Conservation (phyloP, 83 land plant species). For the Diphasiastrum complanatum region DNA sequence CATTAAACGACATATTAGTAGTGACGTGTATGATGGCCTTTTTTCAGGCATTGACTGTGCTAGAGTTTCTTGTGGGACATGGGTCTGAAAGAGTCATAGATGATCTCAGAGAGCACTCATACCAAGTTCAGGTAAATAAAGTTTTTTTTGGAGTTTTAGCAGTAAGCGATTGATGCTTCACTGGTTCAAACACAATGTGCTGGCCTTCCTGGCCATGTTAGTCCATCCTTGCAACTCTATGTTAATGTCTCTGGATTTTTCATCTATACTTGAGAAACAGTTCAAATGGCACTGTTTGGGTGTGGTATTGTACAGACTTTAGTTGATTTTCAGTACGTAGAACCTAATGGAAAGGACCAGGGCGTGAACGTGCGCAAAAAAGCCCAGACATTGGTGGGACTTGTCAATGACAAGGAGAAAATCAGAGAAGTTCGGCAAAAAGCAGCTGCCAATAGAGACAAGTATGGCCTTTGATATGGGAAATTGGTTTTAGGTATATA, state of each 20-base stretch:
- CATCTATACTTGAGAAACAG: no score
- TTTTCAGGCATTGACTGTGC: constrained; percentile 33
- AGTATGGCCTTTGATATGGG: no score
- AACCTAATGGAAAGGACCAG: constrained; percentile 67
- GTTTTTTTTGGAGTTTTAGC: no score
- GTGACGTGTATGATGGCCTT: neutral
- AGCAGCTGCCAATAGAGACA: constrained; percentile 65
- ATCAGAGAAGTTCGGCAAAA: constrained; percentile 61
- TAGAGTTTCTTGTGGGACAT: constrained; percentile 39
- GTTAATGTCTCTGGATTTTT: no score
- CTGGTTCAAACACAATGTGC: no score
- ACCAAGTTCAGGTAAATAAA: constrained; percentile 38
- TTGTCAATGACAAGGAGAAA: constrained; percentile 60
- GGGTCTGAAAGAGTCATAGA: constrained; percentile 42
- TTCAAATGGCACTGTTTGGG: no score
- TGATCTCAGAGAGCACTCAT: constrained; percentile 27
- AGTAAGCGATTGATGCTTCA: no score
- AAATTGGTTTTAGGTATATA: no score
- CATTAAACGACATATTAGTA: no score
- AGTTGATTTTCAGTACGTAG: constrained; percentile 50
- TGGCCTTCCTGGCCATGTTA: no score
- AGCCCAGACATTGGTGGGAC: constrained; percentile 47
- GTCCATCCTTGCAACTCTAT: no score
- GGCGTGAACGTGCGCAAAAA: constrained; percentile 75
- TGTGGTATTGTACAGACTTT: constrained; percentile 13